Conservation (phyloP, 2,329 filamentous ascomycete genomes). For the Ascocoryne sarcoides region DNA sequence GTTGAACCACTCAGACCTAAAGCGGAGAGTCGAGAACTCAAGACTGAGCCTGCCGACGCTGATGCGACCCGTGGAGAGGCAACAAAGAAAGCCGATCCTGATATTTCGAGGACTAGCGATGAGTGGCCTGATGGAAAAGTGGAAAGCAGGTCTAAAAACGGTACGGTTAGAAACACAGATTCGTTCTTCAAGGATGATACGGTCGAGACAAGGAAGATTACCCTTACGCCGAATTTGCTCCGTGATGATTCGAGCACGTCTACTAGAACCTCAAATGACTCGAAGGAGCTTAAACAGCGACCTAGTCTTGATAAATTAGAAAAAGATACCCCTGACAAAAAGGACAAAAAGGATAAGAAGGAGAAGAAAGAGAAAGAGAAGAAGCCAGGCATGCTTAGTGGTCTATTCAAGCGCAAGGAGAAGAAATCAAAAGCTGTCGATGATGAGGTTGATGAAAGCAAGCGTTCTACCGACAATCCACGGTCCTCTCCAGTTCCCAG, state of each 20-base stretch:
- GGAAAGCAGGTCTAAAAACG: conserved; percentile 65
- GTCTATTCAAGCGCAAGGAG: conserved; percentile 39
- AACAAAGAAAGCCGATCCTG: conserved; percentile 25
- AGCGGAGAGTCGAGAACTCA: conserved; percentile 28
- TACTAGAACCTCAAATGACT: conserved; percentile 34
- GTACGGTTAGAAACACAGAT: conserved; percentile 82
- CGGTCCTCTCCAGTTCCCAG: conserved; percentile 24
- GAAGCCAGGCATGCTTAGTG: conserved; percentile 56
- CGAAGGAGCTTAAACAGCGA: conserved; percentile 44
- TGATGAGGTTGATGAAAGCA: conserved; percentile 37
- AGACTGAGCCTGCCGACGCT: conserved; percentile 15
- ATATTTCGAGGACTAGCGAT: conserved; percentile 48
- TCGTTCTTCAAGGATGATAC: conserved; percentile 97
- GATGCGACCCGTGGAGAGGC: conserved; percentile 13
- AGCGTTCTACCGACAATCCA: conserved; percentile 36
- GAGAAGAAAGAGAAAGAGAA: conserved; percentile 48
- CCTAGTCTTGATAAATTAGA: conserved; percentile 70
- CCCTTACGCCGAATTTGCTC: conserved; percentile 83
- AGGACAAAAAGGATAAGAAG: conserved; percentile 60
- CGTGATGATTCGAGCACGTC: conserved; percentile 59
- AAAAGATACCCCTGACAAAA: conserved; percentile 59
- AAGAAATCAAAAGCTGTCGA: conserved; percentile 45
- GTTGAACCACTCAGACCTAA: conserved; percentile 34
- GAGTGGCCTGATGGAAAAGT: conserved; percentile 53
- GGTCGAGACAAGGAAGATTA: conserved; percentile 94